Evolutionary conservation across 116 monocot species (phyloP), one percentile per base, ranked within the genome.

Genomic region (Cymodocea nodosa): DNA sequence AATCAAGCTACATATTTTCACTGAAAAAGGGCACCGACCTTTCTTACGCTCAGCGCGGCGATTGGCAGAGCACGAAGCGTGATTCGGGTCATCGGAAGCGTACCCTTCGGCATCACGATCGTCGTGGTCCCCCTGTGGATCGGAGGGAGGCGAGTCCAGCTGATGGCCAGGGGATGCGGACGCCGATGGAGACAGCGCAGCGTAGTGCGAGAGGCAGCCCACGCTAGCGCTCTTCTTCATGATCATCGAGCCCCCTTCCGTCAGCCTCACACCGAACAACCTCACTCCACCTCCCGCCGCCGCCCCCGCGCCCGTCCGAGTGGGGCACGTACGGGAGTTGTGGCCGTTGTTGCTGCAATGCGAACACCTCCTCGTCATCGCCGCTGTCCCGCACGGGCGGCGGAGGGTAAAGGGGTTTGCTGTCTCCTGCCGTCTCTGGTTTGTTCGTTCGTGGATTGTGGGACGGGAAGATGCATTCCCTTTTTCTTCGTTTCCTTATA

Each of bases 281-380:
- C 20, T 60, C 15, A 63, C 67, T 11, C 56, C 55, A 3, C 30
- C 30, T 30, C 30, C 30, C 30, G 3, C 30, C 30, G 18, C 35
- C 15, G 25, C 23, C 56, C 12, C 30, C 30, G 30, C 15, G 25
- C 23, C 56, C 12, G 60, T 51, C 2, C 67, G 75, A n/a, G 53
- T 24, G 9, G 75, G 68, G 68, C 75, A 75, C 23, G 75, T 75
- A 4, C 68, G 59, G n/a, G 68, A 61, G 68, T 75, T 75, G 62
- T 75, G 75, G 7, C 75, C 75, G 54, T 75, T 68, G 75, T 52
- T 62, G 68, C 75, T 68, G 68, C 75, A 75, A 54, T 75, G 62
- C 54, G 75, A 75, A 54, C 75, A 75, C 19, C 75, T 34, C 61
- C 75, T 39, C 51, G 75, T 61, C 75, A 75, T 69, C 56, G 70